These are phyloP conservation scores for Sporothrix dimorphospora DNA, from an alignment of 2,329 filamentous ascomycete genomes.

Conservation along the genomic window DNA sequence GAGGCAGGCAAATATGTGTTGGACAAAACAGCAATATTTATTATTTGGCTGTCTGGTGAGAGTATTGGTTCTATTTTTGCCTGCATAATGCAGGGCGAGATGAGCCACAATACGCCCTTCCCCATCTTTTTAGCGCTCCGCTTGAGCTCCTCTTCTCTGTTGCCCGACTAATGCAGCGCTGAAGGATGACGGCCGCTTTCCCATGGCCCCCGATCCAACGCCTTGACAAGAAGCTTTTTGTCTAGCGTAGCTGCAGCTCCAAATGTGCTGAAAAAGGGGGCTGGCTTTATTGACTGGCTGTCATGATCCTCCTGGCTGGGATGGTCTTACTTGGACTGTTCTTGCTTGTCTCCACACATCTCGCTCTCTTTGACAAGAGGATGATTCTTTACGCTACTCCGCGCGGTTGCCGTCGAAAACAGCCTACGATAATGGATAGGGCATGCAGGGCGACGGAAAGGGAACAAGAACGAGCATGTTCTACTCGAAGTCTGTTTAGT, in stretches of 20 bases:
- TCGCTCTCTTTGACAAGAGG: background rate
- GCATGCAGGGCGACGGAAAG: slow-evolving; percentile 16
- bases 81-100: background rate
- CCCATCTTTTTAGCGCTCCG: background rate
- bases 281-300: background rate
- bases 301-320: background rate
- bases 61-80: slow-evolving; percentile 16
- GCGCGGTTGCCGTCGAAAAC: background rate
- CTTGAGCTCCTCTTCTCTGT: background rate
- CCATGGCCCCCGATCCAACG: background rate
- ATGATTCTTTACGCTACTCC: background rate
- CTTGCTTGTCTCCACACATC: background rate
- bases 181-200: background rate
- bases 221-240: background rate
- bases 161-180: background rate
- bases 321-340: background rate
- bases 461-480: background rate
- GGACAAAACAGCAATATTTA: background rate
- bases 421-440: background rate
- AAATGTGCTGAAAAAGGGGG: slow-evolving; percentile 9
- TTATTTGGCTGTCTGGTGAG: background rate
- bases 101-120: slow-evolving; percentile 13
- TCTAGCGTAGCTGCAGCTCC: slow-evolving; percentile 5
- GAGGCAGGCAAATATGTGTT: background rate
- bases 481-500: background rate